phyloP scores from a whole-genome alignment of 2,329 filamentous ascomycete species.

The Epicoccum nigrum region DNA sequence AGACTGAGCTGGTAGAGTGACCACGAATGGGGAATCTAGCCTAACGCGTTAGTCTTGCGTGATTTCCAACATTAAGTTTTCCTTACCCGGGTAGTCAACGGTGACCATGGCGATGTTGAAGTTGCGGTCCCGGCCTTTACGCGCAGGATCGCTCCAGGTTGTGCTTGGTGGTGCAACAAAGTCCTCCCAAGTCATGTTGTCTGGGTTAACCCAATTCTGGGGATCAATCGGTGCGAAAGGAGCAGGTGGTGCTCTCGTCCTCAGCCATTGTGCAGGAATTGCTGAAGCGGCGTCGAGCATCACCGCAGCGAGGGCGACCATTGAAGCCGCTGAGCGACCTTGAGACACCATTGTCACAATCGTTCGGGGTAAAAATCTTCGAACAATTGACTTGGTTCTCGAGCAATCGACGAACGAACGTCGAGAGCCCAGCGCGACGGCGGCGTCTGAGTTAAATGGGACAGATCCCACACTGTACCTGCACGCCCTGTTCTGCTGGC shows the following conservation, averaged over 20 bases:
- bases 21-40: slow-evolving; percentile 55
- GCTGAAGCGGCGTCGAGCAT: slow-evolving; percentile 26
- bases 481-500: neutral
- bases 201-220: slow-evolving; percentile 61
- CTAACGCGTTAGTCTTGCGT: neutral
- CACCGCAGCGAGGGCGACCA: slow-evolving; percentile 23
- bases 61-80: neutral
- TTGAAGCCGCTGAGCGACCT: slow-evolving; percentile 13
- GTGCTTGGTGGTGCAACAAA: slow-evolving; percentile 56
- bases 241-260: slow-evolving; percentile 32
- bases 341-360: slow-evolving; percentile 4
- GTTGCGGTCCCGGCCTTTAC: slow-evolving; percentile 56
- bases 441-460: neutral
- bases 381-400: slow-evolving; percentile 3
- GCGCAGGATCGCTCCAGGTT: slow-evolving; percentile 55
- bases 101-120: slow-evolving; percentile 63
- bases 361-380: too few species aligned
- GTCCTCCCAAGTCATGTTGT: slow-evolving; percentile 58
- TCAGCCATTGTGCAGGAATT: slow-evolving; percentile 24
- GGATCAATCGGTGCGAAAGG: slow-evolving; percentile 59
- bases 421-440: neutral
- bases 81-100: slow-evolving; percentile 54
- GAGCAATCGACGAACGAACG: neutral
- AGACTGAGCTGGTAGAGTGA: slow-evolving; percentile 54
- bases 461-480: neutral